Evolutionary conservation across 1,139 yeast genomes (phyloP).

Genomic region (Suhomyces kunorum): DNA sequence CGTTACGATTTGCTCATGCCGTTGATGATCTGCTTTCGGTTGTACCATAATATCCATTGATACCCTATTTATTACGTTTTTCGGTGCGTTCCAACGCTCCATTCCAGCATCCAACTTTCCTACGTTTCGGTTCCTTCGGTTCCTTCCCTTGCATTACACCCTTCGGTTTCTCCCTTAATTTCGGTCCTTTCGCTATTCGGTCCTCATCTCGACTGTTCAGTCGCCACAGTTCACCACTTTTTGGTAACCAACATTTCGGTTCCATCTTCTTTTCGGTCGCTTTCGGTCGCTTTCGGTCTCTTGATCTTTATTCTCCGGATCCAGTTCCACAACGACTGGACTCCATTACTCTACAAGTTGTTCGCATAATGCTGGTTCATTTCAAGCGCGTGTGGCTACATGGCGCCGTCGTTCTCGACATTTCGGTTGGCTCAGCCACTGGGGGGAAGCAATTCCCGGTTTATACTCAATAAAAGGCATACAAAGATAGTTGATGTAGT

Average conservation of each 20-base stretch:
- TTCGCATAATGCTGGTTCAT: constrained; percentile 4
- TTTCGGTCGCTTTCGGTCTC: not conserved
- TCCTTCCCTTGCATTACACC: too few relatives aligned
- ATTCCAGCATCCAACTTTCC: not conserved
- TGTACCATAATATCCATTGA: constrained; percentile 11
- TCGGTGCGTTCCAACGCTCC: not conserved
- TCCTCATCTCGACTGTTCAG: constrained; percentile 3
- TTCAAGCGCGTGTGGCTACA: constrained; percentile 4
- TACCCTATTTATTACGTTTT: constrained; percentile 7
- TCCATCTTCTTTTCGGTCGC: not conserved
- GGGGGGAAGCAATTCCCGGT: constrained; percentile 4
- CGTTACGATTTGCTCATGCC: constrained; percentile 5
- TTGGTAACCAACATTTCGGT: too few relatives aligned
- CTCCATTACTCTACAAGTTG: not conserved
- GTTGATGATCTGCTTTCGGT: constrained; percentile 13
- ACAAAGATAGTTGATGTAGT: too few relatives aligned
- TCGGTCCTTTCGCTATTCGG: not conserved
- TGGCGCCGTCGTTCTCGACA: constrained; percentile 1
- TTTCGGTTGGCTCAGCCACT: constrained; percentile 4
- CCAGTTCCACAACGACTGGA: not conserved
- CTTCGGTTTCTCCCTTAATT: not conserved
- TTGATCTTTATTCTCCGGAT: not conserved
- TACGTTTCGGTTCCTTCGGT: not conserved
- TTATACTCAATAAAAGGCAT: constrained; percentile 3
- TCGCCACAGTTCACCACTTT: too few relatives aligned